These are phyloP conservation scores for Malus hybrid DNA, from an alignment of 331 rosid genomes.

Conservation along the genomic window DNA sequence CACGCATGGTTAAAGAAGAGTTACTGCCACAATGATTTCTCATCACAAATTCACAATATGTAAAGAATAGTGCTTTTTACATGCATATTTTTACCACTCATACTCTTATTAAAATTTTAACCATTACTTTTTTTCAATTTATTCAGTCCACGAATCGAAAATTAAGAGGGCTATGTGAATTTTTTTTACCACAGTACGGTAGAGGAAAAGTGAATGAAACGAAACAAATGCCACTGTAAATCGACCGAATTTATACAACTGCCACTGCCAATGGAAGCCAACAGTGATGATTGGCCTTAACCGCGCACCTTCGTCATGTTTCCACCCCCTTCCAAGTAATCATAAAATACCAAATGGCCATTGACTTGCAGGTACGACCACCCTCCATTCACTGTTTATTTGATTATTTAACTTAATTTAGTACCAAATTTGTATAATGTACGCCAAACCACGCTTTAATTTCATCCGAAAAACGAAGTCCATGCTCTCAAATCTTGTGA, in stretches of 20 bases:
- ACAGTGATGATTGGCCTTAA: constrained; percentile 1
- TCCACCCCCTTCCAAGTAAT: neutral
- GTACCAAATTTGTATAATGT: neutral
- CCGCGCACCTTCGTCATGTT: neutral
- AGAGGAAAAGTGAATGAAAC: too few relatives aligned
- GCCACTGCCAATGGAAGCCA: neutral
- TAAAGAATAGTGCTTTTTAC: too few relatives aligned
- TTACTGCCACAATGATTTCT: too few relatives aligned
- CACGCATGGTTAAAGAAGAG: too few relatives aligned
- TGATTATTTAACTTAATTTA: neutral
- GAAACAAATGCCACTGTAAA: neutral
- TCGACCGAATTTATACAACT: neutral
- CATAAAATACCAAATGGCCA: neutral
- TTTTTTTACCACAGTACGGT: neutral
- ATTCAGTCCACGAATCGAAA: too few relatives aligned
- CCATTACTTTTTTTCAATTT: rapidly evolving
- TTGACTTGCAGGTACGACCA: constrained; percentile 33
- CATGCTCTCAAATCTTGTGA: neutral
- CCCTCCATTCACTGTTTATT: neutral
- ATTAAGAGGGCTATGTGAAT: too few relatives aligned
- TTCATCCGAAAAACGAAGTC: constrained; percentile 3
- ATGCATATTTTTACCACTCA: rapidly evolving
- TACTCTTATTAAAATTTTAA: too few relatives aligned
- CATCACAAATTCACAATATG: too few relatives aligned
- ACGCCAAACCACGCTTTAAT: neutral